Base-by-base conservation (phyloP, 441 rosid species). In the Manihot esculenta region DNA sequence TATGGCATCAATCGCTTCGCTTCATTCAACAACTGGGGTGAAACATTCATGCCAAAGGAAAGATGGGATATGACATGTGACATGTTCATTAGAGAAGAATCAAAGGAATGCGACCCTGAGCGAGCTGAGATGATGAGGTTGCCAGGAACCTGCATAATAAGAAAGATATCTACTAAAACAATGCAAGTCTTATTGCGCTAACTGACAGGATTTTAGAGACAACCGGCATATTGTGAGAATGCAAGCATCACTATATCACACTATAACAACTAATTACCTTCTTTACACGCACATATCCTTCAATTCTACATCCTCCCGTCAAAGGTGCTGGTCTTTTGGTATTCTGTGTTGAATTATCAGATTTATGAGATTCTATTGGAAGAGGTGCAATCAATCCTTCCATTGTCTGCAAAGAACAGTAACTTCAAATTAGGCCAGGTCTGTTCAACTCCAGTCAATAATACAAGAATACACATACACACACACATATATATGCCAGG, bases 281-380 rank as follows among this genome's bases (percentile, higher is more conserved):
- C 87, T 96, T 96, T 60, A 90, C 99, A 57, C 94, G 93, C 60
- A 96, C 93, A 83, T 85, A 86, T 72, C 99, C 99, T 84, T 96
- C 98, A 75, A 96, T 82, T 87, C 97, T 91, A 71, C 99, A 96
- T 62, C 99, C 99, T 73, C 98, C 98, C 8, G 99, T 77, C 67
- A 77, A 72, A 48, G 98, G 99, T 66, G 99, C 98, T 51, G 96
- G 96, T 76, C 92, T 84, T 85, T 87, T 93, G 61, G 79, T 69
- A 69, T 61, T 56, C 14, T 42, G 72, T 18, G 84, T 70, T 24
- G 76, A 57, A 64, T 81, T 79, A 42, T 83, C 82, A 72, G 87
- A 74, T 79, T 81, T 77, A 75, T 82, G 91, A 74, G 87, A 77
- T 78, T 84, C 94, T 49, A 77, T 0, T 41, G 85, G 89, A 79